Base-by-base conservation (phyloP, 108 stramenopile genomes). In the Bacterosira constricta region DNA sequence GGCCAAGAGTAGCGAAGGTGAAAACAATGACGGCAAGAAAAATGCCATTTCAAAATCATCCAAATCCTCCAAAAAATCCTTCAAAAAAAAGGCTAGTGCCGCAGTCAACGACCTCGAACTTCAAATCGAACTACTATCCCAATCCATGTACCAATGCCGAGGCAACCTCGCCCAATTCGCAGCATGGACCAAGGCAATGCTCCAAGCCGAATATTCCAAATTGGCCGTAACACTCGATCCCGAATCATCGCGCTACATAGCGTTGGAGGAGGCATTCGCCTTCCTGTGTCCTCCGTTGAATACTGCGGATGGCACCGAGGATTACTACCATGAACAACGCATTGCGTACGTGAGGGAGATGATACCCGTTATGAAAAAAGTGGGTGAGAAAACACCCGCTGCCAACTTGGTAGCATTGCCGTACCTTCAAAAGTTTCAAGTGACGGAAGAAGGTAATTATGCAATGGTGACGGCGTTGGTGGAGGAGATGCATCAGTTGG, bases 191-290 rank as follows among this genome's bases (percentile, higher is more conserved):
- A 20, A 23, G 18, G 7, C 58, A 3, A 49, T 37, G 21, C 27
- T 71, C 18, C 69, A 71, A 29, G 42, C 32, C 47, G 59, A 71
- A 61, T 71, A 71, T 31, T 39, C 69, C 36, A 71, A 71, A 52
- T 18, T 50, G 20, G 59, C 45, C 20, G 50, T 52, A 11, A 38
- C 44, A 25, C 47, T 71, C 20, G 37, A 71, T 6, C 37, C 69
- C 49, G 50, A 60, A 6, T 61, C 50, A 5, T 13, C 18, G 0
- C 50, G 26, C 8, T 51, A 61, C 34, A 1, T 3, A 4, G 59
- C 60, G 13, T 49, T 61, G 15, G 69, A 71, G 25, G 55, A 52
- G 49, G 49, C 35, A 17, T 41, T 50, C 21, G 23, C 34, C 50
- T 69, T 56, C 55, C 36, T 61, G 20, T n/a, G 11, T 18, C 32